Evolutionary conservation across 192 early-diverging fungal species (phyloP).

Genomic region (Coemansia sp.): DNA sequence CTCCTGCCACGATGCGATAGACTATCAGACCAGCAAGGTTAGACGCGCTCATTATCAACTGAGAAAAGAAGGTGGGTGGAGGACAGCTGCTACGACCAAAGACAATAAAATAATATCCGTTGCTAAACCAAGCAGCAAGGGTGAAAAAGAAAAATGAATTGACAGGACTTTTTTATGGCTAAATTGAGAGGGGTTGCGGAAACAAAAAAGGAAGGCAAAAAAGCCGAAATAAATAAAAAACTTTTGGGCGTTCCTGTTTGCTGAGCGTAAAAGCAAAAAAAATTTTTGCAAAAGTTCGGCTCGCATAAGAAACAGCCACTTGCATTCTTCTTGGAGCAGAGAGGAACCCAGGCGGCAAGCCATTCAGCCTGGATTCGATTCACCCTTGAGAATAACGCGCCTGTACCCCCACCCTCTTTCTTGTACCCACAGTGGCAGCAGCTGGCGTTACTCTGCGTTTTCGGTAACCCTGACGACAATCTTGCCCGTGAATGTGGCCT

Average conservation of each 20-base stretch:
- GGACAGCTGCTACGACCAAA: conserved; percentile 5
- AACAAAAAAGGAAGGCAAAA: conserved; percentile 5
- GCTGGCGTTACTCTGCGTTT: conserved; percentile 9
- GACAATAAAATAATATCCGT: background rate
- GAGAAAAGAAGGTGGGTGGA: background rate
- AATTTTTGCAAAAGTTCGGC: background rate
- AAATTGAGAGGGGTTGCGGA: background rate
- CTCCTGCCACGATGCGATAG: conserved; percentile 66
- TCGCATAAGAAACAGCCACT: background rate
- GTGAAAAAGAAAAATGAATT: background rate
- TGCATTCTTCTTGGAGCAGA: background rate
- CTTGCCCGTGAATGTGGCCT: conserved; percentile 65
- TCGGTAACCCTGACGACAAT: conserved; percentile 53
- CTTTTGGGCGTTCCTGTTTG: background rate
- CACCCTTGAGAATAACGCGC: too few species aligned
- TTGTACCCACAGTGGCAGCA: too few species aligned
- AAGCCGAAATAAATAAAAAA: background rate
- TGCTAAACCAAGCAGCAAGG: background rate
- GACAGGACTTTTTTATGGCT: conserved; percentile 1
- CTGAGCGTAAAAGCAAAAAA: background rate
- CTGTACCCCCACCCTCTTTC: too few species aligned
- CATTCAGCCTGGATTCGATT: too few species aligned
- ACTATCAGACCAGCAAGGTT: conserved; percentile 66
- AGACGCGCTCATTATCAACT: conserved; percentile 36
- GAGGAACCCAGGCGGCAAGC: too few species aligned